These are phyloP conservation scores for Cydonia oblonga DNA, from an alignment of 331 rosid species.

Conservation along the genomic window DNA sequence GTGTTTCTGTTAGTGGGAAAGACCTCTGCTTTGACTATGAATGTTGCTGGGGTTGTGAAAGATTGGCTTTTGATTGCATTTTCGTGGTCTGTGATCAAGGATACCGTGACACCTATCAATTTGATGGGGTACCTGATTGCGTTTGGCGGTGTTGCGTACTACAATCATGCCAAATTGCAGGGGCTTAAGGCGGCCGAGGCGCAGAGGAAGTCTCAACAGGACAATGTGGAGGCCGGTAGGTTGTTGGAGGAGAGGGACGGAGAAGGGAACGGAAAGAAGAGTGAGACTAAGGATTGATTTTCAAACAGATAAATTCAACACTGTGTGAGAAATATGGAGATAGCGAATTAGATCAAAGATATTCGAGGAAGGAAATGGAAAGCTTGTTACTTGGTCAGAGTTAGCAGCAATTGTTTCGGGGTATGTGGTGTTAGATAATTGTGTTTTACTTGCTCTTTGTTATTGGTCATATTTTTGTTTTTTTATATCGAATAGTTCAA, in stretches of 20 bases:
- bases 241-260: constrained; percentile 63
- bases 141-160: constrained; percentile 74
- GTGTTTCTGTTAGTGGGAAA: constrained; percentile 85
- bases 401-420: constrained; percentile 22
- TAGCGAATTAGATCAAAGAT: constrained; percentile 14
- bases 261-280: constrained; percentile 57
- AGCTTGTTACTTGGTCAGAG: background rate
- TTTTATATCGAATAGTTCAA: background rate
- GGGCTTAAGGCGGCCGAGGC: constrained; percentile 76
- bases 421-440: constrained; percentile 39
- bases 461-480: too few relatives aligned
- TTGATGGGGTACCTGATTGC: constrained; percentile 76
- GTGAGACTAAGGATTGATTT: constrained; percentile 49
- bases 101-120: constrained; percentile 64
- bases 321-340: constrained; percentile 12
- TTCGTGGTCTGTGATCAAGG: constrained; percentile 98
- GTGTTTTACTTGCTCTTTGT: background rate
- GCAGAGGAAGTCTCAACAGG: constrained; percentile 71
- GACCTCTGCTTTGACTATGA: constrained; percentile 94
- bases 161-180: constrained; percentile 86
- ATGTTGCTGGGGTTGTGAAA: constrained; percentile 95
- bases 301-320: constrained; percentile 1
- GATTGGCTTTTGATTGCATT: constrained; percentile 95
- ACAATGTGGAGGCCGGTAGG: constrained; percentile 81
- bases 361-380: constrained; percentile 2